Conservation (phyloP, 306 rosid species). For the Chamaecrista fasciculata region DNA sequence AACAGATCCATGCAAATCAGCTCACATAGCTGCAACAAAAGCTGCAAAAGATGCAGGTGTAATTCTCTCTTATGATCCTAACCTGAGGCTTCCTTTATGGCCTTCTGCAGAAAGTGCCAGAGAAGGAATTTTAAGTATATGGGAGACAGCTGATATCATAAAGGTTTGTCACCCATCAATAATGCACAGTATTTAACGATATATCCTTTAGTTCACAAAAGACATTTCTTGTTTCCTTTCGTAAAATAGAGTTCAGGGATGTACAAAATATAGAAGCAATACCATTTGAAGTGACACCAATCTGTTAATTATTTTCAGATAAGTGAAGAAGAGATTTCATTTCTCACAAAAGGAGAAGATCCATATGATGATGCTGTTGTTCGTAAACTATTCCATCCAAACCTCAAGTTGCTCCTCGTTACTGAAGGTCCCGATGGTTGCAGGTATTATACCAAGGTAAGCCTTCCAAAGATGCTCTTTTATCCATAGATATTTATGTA, state of each 20-base stretch:
- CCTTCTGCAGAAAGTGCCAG: slow-evolving; percentile 85
- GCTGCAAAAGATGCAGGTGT: slow-evolving; percentile 92
- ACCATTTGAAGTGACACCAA: slow-evolving; percentile 21
- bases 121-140: slow-evolving; percentile 91
- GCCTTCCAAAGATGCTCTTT: slow-evolving; percentile 22
- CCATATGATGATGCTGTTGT: slow-evolving; percentile 80
- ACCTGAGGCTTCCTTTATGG: slow-evolving; percentile 97
- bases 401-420: slow-evolving; percentile 85
- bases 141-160: slow-evolving; percentile 89
- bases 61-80: slow-evolving; percentile 86
- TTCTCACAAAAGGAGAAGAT: slow-evolving; percentile 83
- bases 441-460: slow-evolving; percentile 90
- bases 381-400: slow-evolving; percentile 76
- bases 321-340: slow-evolving; percentile 87
- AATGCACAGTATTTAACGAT: slow-evolving; percentile 16
- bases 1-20: slow-evolving; percentile 93
- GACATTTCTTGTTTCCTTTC: slow-evolving; percentile 23
- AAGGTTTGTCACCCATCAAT: slow-evolving; percentile 49
- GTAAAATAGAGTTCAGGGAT: neutral
- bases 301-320: slow-evolving; percentile 47
- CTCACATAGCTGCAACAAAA: slow-evolving; percentile 88
- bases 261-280: slow-evolving; percentile 16
- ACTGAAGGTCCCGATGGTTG: slow-evolving; percentile 97
- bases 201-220: slow-evolving; percentile 18
- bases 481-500: no score